Base-by-base conservation (phyloP, 2,329 filamentous ascomycete genomes). In the Ascomycota sp. region DNA sequence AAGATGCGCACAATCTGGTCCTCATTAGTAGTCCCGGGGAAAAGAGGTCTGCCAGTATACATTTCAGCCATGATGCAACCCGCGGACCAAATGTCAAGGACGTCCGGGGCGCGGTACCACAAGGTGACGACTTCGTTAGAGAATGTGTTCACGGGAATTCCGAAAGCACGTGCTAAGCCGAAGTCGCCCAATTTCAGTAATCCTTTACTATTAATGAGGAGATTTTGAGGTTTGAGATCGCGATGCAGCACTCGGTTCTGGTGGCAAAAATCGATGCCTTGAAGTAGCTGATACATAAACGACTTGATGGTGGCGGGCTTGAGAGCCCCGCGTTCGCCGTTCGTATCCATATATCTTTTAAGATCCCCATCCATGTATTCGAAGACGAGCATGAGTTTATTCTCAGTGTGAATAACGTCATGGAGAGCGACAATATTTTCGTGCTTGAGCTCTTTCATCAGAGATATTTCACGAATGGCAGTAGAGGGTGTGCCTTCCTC, bases 41-140 rank as follows among this genome's bases (percentile, higher is more conserved):
- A 98, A 6, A 98, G 66, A 0, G 89, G 89, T 12, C 89, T 70
- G 4, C 89, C 89, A 0, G 86, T 94, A 53, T 91, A 95, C 83
- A 98, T 94, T 56, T 98, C 89, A 8, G 89, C 89, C 89, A 98
- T 95, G 61, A 98, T 98, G 53, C 89, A 98, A 33, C 89, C 89
- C 6, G 89, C 89, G 6, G 82, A 93, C 89, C 89, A 98, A 49
- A 98, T 95, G 47, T 98, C 89, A 51, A 98, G 67, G 28, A 98
- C 89, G 44, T 98, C 89, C 1, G 89, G 89, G 1, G 89, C 89
- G 26, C 89, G 79, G 52, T 98, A 98, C 86, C 86, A 95, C 12
- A 95, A 64, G 1, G 89, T 95, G 26, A 95, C 86, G 33, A 95
- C 86, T 55, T 95, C 86, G 52, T 95, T 95, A 30, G 81, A 91